Evolutionary conservation across 192 early-diverging fungal species (phyloP), one percentile per base, ranked within the genome.

Genomic region (Cetraspora pellucida): DNA sequence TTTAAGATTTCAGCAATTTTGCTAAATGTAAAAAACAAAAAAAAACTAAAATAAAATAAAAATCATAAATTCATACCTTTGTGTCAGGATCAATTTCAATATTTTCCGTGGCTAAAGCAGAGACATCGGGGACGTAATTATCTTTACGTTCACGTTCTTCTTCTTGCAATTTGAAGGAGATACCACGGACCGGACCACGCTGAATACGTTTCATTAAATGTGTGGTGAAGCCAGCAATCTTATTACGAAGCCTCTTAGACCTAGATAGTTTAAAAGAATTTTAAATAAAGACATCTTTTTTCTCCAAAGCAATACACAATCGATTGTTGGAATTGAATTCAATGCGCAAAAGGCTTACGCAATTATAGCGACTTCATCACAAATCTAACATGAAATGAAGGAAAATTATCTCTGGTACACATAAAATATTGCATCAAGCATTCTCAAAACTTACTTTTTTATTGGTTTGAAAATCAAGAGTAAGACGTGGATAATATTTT

Each of bases 111-210:
- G 93, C 93, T 77, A 99, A 90, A 81, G 97, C 98, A 77, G 98
- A 99, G 83, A 96, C 87, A 80, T 99, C 98, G 71, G 98, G 98
- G 77, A 99, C 96, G 84, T 95, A 99, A 91, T 99, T 96, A 85
- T 99, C 98, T 91, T 96, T 97, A 83, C 97, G 93, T 90, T 99
- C 98, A 87, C 98, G 94, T 89, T 99, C 98, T 88, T 99, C 98
- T 87, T 99, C 98, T 92, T 99, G 98, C 77, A 99, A 92, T 94
- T 99, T 99, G 97, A 98, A 99, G 77, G 98, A 99, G 80, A 99
- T 99, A 82, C 98, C 98, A 83, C 95, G 95, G 74, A 99, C 98
- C 77, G 98, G 98, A 61, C 98, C 96, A 78, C 92, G 91, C 86
- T 96, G 93, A 82, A 99, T 98, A 88, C 98, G 96, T 91, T 94